phyloP scores from a whole-genome alignment of 2,329 filamentous ascomycete genomes.

The Botrytis porri region DNA sequence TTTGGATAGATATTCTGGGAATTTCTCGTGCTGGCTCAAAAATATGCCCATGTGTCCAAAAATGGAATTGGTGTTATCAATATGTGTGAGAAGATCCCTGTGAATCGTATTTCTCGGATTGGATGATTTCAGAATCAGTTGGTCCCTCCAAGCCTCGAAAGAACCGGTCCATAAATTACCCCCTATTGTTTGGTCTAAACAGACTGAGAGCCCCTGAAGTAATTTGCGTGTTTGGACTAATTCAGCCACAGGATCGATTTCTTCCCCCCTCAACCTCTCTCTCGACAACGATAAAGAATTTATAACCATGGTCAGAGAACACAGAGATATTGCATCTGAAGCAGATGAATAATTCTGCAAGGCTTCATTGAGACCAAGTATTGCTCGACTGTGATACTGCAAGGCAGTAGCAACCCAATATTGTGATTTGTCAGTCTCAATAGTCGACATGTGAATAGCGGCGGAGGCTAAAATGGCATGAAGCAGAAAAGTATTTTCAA shows the following conservation, averaged over 20 bases:
- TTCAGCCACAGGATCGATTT: background rate
- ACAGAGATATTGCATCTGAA: background rate
- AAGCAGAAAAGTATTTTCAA: background rate
- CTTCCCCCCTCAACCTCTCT: background rate
- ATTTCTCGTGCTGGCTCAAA: background rate
- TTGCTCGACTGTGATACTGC: background rate
- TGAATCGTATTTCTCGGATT: background rate
- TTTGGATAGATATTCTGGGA: background rate
- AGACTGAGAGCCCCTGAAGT: background rate
- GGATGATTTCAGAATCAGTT: background rate
- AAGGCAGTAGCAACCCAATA: conserved; percentile 2
- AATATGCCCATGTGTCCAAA: background rate
- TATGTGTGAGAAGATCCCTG: background rate
- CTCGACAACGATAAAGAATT: background rate
- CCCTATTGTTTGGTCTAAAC: background rate
- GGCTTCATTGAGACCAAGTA: background rate
- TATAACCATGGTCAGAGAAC: background rate
- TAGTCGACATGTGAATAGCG: conserved; percentile 1
- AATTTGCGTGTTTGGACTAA: background rate
- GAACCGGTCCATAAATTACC: background rate
- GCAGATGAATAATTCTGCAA: background rate
- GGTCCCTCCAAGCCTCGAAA: background rate
- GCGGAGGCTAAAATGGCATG: background rate
- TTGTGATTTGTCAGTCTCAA: background rate
- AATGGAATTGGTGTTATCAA: background rate